Percentiles rank a stretch among this genome's conserved stretches.
These are phyloP conservation scores for Cetraspora pellucida DNA, from an alignment of 192 early-diverging fungal species.

Conservation along the genomic window DNA sequence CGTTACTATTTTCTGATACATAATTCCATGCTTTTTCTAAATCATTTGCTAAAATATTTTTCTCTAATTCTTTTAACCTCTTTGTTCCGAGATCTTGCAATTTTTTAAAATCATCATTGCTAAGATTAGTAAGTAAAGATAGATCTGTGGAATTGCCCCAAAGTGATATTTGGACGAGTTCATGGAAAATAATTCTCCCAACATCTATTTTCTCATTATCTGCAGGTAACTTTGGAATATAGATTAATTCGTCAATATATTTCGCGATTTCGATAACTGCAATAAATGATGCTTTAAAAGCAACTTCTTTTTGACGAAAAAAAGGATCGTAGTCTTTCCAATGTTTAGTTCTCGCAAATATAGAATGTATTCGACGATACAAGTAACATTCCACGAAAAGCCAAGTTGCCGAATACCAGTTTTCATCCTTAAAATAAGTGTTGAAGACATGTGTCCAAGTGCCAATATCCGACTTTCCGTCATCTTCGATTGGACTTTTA, in stretches of 20 bases:
- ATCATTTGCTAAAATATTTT: conserved; percentile 77
- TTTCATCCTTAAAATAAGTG: conserved; percentile 53
- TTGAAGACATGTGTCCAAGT: conserved; percentile 69
- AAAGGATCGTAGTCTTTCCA: conserved; percentile 82
- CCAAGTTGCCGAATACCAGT: conserved; percentile 82
- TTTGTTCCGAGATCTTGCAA: conserved; percentile 56
- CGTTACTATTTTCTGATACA: conserved; percentile 54
- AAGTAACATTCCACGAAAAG: conserved; percentile 85
- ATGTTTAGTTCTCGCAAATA: conserved; percentile 54
- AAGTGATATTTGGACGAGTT: conserved; percentile 72
- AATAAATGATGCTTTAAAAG: conserved; percentile 67
- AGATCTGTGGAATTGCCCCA: conserved; percentile 93
- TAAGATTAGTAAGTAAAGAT: conserved; percentile 74
- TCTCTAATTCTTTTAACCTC: conserved; percentile 50
- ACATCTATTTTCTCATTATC: conserved; percentile 36
- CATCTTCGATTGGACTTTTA: conserved; percentile 55
- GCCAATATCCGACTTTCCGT: conserved; percentile 53
- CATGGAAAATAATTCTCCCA: conserved; percentile 59
- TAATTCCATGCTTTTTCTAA: conserved; percentile 58
- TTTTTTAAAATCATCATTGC: conserved; percentile 65
- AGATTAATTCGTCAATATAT: conserved; percentile 45
- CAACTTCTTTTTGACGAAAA: conserved; percentile 62
- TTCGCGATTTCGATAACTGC: conserved; percentile 70
- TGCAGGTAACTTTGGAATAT: conserved; percentile 22
- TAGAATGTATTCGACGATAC: conserved; percentile 70